A percentile compares a stretch with the other conserved stretches of the same genome.
phyloP scores from a whole-genome alignment of 768 basidiomycete species.

The Boletus rubescentipes region DNA sequence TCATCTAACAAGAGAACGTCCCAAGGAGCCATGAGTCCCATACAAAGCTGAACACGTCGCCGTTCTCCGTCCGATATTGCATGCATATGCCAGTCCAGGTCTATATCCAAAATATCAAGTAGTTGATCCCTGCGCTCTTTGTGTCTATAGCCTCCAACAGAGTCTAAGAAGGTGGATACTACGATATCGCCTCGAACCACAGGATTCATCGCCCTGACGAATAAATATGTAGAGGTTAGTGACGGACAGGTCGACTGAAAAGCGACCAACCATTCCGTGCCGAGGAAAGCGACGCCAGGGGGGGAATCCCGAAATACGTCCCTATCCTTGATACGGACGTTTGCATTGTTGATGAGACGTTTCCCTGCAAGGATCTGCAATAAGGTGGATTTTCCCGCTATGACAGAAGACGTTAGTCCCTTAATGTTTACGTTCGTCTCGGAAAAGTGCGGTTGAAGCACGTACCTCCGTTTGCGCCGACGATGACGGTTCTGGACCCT shows the following conservation, averaged over 20 bases:
- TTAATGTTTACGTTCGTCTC: background rate
- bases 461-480: constrained; percentile 94
- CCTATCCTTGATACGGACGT: constrained; percentile 68
- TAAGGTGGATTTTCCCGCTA: constrained; percentile 94
- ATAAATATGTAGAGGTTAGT: background rate
- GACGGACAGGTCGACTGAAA: background rate
- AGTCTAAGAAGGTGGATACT: constrained; percentile 94
- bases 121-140: constrained; percentile 84
- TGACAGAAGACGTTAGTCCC: constrained; percentile 1
- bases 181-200: constrained; percentile 92
- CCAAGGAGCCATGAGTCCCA: constrained; percentile 95
- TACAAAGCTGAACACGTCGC: constrained; percentile 88
- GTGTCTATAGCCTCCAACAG: constrained; percentile 93
- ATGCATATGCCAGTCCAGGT: constrained; percentile 96
- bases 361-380: constrained; percentile 94
- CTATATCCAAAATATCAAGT: constrained; percentile 91
- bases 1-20: constrained; percentile 93
- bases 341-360: constrained; percentile 63
- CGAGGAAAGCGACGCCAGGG: constrained; percentile 78
- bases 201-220: constrained; percentile 89
- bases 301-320: constrained; percentile 93
- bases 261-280: constrained; percentile 82
- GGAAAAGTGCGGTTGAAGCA: constrained; percentile 3
- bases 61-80: constrained; percentile 95
- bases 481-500: constrained; percentile 81